Conservation (phyloP, 1,284 basidiomycete species). For the Volvariella volvacea region DNA sequence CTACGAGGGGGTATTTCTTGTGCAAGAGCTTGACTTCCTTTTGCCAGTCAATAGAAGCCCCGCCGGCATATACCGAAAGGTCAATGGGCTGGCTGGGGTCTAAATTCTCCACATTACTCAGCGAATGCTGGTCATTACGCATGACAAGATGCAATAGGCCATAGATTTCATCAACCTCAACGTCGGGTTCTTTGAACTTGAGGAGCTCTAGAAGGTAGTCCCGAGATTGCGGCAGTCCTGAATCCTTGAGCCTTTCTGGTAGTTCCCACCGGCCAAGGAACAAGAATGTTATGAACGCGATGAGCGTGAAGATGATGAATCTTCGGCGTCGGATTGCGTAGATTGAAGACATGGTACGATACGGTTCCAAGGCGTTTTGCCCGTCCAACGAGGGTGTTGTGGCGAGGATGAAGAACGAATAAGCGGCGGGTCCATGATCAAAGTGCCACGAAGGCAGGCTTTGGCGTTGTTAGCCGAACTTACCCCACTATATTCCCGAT, state of each 20-base stretch:
- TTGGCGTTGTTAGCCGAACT: no score
- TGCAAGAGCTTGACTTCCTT: constrained; percentile 37
- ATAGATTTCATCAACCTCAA: constrained; percentile 48
- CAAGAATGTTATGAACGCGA: no score
- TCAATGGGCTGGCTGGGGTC: constrained; percentile 39
- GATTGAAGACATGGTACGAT: no score
- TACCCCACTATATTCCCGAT: no score
- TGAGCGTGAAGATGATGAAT: no score
- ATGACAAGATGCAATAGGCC: constrained; percentile 60
- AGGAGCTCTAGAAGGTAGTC: neutral
- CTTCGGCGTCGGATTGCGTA: no score
- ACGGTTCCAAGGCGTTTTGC: no score
- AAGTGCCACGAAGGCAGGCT: no score
- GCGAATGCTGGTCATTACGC: constrained; percentile 32
- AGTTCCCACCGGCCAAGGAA: neutral
- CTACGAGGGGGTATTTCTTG: constrained; percentile 55
- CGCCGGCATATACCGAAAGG: constrained; percentile 45
- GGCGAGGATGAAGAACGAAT: no score
- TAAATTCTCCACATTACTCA: constrained; percentile 33
- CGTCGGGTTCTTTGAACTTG: neutral
- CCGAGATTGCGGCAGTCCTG: neutral
- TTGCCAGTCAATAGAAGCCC: constrained; percentile 39
- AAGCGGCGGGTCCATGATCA: no score
- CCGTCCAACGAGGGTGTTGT: no score
- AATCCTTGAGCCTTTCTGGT: neutral